Base-by-base conservation (phyloP, 306 rosid genomes). In the Betula pendula region DNA sequence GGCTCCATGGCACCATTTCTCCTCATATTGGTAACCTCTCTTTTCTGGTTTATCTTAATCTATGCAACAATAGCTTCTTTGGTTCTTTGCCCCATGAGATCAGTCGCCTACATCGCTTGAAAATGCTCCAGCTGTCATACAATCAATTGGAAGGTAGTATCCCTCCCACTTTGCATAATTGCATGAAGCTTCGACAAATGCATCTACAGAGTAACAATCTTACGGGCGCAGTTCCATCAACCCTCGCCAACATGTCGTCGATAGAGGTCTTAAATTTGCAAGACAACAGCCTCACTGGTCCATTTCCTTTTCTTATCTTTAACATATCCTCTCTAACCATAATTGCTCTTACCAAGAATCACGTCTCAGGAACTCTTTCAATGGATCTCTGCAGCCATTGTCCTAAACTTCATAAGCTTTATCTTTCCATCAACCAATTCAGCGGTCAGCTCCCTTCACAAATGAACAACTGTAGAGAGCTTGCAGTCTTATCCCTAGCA, bases 371-470 rank as follows among this genome's bases (percentile, higher is more conserved):
- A 6, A 16, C 13, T 8, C 68, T 62, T 29, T 44, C 44, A 16
- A 62, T 16, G 68, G 44, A 62, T 62, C 68, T 62, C 8, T 62
- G 44, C 68, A 15, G 0, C 43, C 20, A 15, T 0, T 62, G 68
- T 62, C 68, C 44, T 6, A 8, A 62, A 0, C 43, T 62, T 62
- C 68, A 0, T 6, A 1, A 0, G 8, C 13, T 62, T 3, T 0
- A 2, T 16, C 9, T 62, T 16, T 6, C 68, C 2, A 0, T 0
- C 8, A 62, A 62, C 1, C 3, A 62, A 62, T 62, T 62, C 1
- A 31, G 5, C 13, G 22, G 68, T 7, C 10, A 2, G 6, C 40
- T 62, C 22, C 11, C 44, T 17, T 62, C 68, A 16, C 43, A 31
- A 8, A 14, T 62, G n/a, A 62, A 31, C 7, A 0, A 29, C 0